Evolutionary conservation across 2,329 filamentous ascomycete species (phyloP).

Genomic region (Fusarium bulbicola): DNA sequence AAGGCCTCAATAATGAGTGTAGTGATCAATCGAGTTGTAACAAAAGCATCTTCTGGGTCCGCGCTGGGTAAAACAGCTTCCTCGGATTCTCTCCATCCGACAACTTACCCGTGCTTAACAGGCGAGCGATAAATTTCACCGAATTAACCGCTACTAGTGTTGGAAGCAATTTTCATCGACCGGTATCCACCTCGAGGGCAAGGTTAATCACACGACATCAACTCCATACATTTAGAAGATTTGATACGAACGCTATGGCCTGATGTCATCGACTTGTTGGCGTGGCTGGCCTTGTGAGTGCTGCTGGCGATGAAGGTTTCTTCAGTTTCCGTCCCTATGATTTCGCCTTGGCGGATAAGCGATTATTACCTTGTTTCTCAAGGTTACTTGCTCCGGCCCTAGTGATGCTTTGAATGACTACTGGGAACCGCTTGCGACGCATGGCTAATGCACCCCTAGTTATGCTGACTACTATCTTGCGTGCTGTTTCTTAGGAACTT

Average conservation of each 20-base stretch:
- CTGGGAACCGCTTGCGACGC: not conserved
- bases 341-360: not conserved
- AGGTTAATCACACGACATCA: not conserved
- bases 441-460: not conserved
- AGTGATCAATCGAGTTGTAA: not conserved
- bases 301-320: too few species aligned
- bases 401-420: fast-evolving
- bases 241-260: not conserved
- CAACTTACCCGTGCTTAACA: fast-evolving
- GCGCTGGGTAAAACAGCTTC: not conserved
- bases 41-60: not conserved
- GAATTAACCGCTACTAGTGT: fast-evolving
- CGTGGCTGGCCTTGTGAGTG: not conserved
- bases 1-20: not conserved
- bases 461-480: not conserved
- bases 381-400: fast-evolving
- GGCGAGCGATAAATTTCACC: not conserved
- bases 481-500: not conserved
- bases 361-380: not conserved
- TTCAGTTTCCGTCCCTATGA: too few species aligned
- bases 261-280: not conserved
- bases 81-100: not conserved
- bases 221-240: not conserved
- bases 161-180: not conserved
- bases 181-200: not conserved